Evolutionary conservation across 371 early-diverging fungal species (phyloP).

Genomic region (Globomyces sp.): DNA sequence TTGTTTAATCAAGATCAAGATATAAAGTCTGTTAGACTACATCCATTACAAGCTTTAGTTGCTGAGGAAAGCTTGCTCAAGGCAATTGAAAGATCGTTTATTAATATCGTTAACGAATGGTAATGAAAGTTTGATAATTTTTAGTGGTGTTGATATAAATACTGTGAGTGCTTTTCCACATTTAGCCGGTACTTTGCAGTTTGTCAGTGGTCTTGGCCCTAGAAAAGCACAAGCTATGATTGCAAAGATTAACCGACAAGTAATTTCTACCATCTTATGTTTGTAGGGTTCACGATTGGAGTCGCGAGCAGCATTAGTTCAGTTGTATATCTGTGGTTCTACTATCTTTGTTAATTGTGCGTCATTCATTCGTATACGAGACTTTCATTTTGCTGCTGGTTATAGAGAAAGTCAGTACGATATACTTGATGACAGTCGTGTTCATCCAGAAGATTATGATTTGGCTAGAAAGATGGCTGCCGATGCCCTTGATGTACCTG

Average conservation of each 20-base stretch:
- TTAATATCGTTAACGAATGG: conserved; percentile 74
- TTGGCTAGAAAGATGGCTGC: conserved; percentile 96
- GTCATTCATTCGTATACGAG: conserved; percentile 79
- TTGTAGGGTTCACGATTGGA: conserved; percentile 22
- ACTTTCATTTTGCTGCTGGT: conserved; percentile 20
- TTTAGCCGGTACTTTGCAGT: conserved; percentile 71
- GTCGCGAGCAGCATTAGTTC: conserved; percentile 68
- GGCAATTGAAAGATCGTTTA: conserved; percentile 79
- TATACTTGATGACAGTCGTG: conserved; percentile 87
- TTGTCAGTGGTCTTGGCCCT: conserved; percentile 93
- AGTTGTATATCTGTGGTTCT: conserved; percentile 57
- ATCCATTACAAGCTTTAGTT: conserved; percentile 72
- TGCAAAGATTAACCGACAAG: conserved; percentile 26
- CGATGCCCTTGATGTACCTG: conserved; percentile 93
- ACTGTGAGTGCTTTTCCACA: conserved; percentile 68
- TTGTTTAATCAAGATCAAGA: conserved; percentile 68
- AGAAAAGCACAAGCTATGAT: conserved; percentile 73
- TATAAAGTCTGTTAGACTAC: conserved; percentile 61
- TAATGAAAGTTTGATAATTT: not conserved
- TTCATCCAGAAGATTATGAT: conserved; percentile 94
- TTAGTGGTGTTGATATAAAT: conserved; percentile 84
- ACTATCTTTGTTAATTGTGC: conserved; percentile 92
- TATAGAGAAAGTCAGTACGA: conserved; percentile 50
- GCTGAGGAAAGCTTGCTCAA: conserved; percentile 65
- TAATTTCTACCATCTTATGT: not conserved